These are phyloP conservation scores for Podaxis sp. DNA, from an alignment of 768 basidiomycete species.

Conservation along the genomic window DNA sequence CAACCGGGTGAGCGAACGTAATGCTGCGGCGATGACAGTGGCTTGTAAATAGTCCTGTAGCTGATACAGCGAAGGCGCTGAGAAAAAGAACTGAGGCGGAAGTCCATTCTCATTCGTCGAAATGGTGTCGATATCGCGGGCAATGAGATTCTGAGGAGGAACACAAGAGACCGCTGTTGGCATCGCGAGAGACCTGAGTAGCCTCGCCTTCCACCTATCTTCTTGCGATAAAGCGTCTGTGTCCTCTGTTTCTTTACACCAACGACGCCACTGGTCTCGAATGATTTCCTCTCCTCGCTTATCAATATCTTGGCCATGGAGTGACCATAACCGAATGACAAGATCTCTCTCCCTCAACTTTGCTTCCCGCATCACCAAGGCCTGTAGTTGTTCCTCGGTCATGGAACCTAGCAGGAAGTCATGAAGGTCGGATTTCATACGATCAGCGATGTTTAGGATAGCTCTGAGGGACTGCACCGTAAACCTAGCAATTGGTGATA, in stretches of 20 bases:
- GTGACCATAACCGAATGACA: conserved; percentile 47
- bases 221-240: conserved; percentile 9
- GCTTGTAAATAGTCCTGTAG: conserved; percentile 72
- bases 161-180: conserved; percentile 36
- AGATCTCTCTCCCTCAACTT: conserved; percentile 48
- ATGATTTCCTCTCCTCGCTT: conserved; percentile 22
- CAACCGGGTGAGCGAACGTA: conserved; percentile 51
- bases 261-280: conserved; percentile 28
- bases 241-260: conserved; percentile 17
- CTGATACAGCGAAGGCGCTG: conserved; percentile 45
- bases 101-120: conserved; percentile 34
- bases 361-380: conserved; percentile 48
- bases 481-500: conserved; percentile 37
- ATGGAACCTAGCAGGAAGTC: conserved; percentile 61
- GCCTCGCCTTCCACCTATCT: conserved; percentile 41
- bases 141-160: conserved; percentile 18
- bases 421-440: conserved; percentile 69
- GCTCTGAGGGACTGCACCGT: conserved; percentile 44
- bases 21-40: conserved; percentile 56
- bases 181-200: conserved; percentile 40
- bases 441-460: conserved; percentile 47
- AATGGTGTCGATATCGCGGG: neutral
- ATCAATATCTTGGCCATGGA: neutral
- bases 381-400: conserved; percentile 55
- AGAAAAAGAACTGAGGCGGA: conserved; percentile 66